Evolutionary conservation across 768 basidiomycete genomes (phyloP).

Genomic region (Russula abietina): DNA sequence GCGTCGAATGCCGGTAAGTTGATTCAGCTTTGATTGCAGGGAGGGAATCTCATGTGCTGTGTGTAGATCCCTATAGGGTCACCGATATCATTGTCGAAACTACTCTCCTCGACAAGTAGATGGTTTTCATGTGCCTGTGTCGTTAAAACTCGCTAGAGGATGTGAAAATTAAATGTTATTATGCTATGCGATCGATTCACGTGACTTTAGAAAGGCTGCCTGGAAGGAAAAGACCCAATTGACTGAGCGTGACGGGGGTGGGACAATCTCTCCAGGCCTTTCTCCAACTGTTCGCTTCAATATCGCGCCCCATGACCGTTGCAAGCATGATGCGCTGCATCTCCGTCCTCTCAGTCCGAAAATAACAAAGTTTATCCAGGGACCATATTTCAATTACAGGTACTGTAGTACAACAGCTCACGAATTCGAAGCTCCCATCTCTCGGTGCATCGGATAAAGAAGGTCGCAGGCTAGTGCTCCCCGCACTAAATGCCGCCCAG

Average conservation of each 20-base stretch:
- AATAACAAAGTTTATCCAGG: too few relatives aligned
- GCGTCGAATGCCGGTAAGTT: constrained; percentile 94
- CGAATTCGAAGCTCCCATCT: constrained; percentile 52
- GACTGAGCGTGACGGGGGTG: too few relatives aligned
- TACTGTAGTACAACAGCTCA: constrained; percentile 59
- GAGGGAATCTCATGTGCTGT: too few relatives aligned
- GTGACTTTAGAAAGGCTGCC: too few relatives aligned
- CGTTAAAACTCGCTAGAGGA: neutral
- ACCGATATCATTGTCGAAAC: constrained; percentile 87
- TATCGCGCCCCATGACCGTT: constrained; percentile 32
- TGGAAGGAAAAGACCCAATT: too few relatives aligned
- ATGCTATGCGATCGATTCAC: neutral
- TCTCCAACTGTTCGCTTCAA: constrained; percentile 32
- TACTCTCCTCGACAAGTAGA: constrained; percentile 60
- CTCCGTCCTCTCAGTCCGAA: neutral
- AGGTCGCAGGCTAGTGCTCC: constrained; percentile 51
- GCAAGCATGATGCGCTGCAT: constrained; percentile 32
- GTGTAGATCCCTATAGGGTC: constrained; percentile 88
- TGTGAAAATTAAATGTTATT: constrained; percentile 5
- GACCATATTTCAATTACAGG: constrained; percentile 75
- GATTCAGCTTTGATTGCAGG: constrained; percentile 6
- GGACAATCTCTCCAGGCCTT: constrained; percentile 29
- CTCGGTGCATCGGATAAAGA: constrained; percentile 61
- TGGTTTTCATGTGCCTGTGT: neutral
- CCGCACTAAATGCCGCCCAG: too few relatives aligned